Base-by-base conservation (phyloP, 2,329 filamentous ascomycete genomes). In the Ophiosphaerella narmari region DNA sequence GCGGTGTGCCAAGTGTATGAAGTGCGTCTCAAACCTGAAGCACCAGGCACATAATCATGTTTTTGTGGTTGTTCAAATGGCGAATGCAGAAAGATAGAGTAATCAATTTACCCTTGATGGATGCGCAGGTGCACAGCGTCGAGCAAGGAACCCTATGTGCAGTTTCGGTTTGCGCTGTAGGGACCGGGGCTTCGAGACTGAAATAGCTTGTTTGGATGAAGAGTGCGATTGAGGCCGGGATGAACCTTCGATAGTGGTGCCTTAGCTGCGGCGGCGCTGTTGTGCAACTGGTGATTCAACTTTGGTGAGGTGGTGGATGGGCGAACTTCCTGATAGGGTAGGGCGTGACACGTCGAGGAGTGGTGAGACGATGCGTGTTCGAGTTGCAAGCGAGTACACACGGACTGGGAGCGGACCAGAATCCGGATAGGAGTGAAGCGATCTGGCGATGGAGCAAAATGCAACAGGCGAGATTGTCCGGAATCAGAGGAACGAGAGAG, bases 1-100 rank as follows among this genome's bases (percentile, higher is more conserved):
- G 55, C 48, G 57, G 56, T 51, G 59, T 60, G 62, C 59, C 62
- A 59, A 60, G 52, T 67, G 70, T 72, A 57, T 66, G 68, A 72
- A 63, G 64, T 66, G 60, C 64, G 70, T 73, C 67, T 73, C 70
- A 73, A 65, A 68, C 61, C 60, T 71, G 70, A 67, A 71, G 67
- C 68, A 68, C 59, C 57, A 71, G 66, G 66, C 68, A 67, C 57
- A 60, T 50, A 67, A 71, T 41, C 70, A 72, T 73, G 60, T 62
- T 68, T 58, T 59, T 46, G 54, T 59, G 48, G 59, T 44, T 52
- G 46, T 35, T 52, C 48, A 57, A 51, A 57, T 56, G 45, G 48
- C 46, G 37, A 53, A 46, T 49, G 56, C 49, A 52, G 57, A 55
- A 54, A 50, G 52, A 57, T 37, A 55, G 58, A 53, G 58, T 47